phyloP scores from a whole-genome alignment of 2,329 filamentous ascomycete species.

The Endocalyx cinctus region DNA sequence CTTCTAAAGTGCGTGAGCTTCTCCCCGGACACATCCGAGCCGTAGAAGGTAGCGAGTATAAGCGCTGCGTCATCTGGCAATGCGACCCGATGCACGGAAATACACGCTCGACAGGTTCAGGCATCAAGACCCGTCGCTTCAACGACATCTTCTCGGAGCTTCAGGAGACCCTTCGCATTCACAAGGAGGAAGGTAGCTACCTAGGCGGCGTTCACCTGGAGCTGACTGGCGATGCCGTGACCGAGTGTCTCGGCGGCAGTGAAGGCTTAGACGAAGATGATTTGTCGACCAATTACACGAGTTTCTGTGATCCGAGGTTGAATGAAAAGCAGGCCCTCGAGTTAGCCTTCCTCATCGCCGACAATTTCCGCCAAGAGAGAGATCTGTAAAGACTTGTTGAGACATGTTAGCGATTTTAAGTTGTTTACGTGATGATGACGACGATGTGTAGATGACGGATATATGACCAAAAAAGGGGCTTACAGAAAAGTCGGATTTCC shows the following conservation, averaged over 20 bases:
- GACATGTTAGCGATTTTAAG: too few relatives aligned
- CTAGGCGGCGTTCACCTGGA: conserved; percentile 93
- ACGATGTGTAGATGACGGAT: too few relatives aligned
- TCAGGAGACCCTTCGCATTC: conserved; percentile 75
- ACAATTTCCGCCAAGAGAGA: conserved; percentile 56
- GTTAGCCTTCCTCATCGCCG: conserved; percentile 87
- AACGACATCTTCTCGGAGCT: conserved; percentile 85
- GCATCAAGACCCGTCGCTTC: conserved; percentile 91
- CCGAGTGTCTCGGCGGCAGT: conserved; percentile 89
- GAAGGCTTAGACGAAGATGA: conserved; percentile 85
- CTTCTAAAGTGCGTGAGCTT: conserved; percentile 66
- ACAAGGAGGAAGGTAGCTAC: conserved; percentile 77
- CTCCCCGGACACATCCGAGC: conserved; percentile 83
- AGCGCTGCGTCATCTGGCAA: conserved; percentile 78
- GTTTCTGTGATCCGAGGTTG: conserved; percentile 88
- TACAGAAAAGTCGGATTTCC: too few relatives aligned
- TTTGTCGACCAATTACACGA: conserved; percentile 85
- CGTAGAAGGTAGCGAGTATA: conserved; percentile 73
- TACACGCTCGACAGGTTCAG: conserved; percentile 62
- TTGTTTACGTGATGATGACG: too few relatives aligned
- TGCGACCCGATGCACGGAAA: conserved; percentile 98
- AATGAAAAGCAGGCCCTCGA: conserved; percentile 98
- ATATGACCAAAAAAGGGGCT: too few relatives aligned
- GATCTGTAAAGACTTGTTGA: too few relatives aligned
- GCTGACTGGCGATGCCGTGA: conserved; percentile 91